Conservation (phyloP, 441 rosid genomes). For the Jatropha multifida region DNA sequence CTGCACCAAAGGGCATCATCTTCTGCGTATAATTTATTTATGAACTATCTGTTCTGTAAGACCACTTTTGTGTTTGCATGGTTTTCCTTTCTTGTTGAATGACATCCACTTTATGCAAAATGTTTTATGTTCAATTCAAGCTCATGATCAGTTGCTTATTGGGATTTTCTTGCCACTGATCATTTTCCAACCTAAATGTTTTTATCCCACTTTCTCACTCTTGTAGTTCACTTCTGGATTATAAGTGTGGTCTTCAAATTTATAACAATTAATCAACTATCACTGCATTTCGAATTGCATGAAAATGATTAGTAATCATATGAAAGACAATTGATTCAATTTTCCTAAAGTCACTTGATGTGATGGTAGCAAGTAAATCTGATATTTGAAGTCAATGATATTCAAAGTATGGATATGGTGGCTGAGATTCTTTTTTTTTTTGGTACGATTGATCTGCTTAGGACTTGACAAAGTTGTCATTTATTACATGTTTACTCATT, state of each 20-base stretch:
- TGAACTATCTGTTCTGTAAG: not conserved
- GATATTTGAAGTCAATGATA: not conserved
- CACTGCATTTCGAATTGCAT: not conserved
- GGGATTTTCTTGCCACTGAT: not conserved
- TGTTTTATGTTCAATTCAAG: not conserved
- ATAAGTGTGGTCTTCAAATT: not conserved
- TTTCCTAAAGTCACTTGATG: not conserved
- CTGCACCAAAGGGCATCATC: not conserved
- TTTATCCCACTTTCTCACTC: not conserved
- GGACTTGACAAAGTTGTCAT: not conserved
- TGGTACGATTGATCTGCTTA: not conserved
- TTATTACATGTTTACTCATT: not conserved
- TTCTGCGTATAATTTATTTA: not conserved
- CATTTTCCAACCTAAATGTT: not conserved
- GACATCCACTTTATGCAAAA: not conserved
- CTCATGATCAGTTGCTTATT: not conserved
- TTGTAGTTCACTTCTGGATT: not conserved
- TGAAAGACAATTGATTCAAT: not conserved
- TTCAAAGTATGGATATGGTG: not conserved
- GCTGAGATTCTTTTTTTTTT: not conserved
- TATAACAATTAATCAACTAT: not conserved
- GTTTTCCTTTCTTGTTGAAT: not conserved
- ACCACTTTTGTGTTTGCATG: not conserved
- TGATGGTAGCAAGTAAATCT: not conserved
- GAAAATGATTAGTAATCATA: constrained; percentile 3